These are phyloP conservation scores for Elsinoe perseae DNA, from an alignment of 2,329 filamentous ascomycete genomes.

Conservation along the genomic window DNA sequence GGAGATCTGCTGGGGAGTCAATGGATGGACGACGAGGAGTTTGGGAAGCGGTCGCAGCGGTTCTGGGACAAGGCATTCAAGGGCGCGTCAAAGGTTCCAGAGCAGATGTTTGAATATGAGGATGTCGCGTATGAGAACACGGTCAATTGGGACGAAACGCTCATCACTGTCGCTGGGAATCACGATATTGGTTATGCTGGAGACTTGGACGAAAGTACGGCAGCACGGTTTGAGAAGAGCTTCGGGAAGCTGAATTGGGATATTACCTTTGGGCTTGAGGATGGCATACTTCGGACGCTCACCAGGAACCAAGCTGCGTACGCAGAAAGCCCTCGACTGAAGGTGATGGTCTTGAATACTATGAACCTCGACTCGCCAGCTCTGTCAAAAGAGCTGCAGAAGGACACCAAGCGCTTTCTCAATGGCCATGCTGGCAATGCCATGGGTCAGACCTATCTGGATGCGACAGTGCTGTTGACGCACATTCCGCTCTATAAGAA, in stretches of 20 bases:
- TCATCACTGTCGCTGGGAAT: conserved; percentile 90
- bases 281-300: neutral
- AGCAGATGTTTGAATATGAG: conserved; percentile 17
- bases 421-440: conserved; percentile 38
- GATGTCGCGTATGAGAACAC: conserved; percentile 23
- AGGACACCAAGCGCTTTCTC: conserved; percentile 69
- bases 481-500: conserved; percentile 87
- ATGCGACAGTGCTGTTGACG: conserved; percentile 79
- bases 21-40: conserved; percentile 85
- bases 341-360: conserved; percentile 79
- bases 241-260: conserved; percentile 93
- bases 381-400: conserved; percentile 57
- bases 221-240: conserved; percentile 70
- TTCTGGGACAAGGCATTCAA: conserved; percentile 77
- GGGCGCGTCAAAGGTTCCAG: conserved; percentile 34
- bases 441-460: conserved; percentile 23
- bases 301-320: conserved; percentile 7
- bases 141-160: conserved; percentile 38
- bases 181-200: conserved; percentile 96
- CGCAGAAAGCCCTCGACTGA: conserved; percentile 55
- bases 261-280: conserved; percentile 51
- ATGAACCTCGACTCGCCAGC: conserved; percentile 90
- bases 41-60: conserved; percentile 60
- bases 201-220: conserved; percentile 67
- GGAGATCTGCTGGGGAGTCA: conserved; percentile 91